phyloP scores from a whole-genome alignment of 768 basidiomycete genomes.

The Phlebiopsis gigantea region DNA sequence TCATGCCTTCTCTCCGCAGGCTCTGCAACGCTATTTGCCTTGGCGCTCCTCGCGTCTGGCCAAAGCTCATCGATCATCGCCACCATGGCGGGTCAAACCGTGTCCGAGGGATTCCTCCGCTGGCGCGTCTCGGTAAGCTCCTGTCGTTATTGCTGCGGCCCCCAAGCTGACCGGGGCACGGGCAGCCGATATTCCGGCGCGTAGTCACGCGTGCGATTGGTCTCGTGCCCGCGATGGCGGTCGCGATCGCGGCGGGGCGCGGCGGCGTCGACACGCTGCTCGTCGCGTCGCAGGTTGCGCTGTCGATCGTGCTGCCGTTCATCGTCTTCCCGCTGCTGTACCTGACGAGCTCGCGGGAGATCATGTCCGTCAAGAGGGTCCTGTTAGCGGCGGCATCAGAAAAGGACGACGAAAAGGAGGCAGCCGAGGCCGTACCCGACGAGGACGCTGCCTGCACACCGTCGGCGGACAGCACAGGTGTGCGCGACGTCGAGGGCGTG shows the following conservation, averaged over 20 bases:
- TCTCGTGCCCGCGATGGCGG: slow-evolving; percentile 75
- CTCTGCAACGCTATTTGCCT: slow-evolving; percentile 82
- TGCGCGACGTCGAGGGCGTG: slow-evolving; percentile 10
- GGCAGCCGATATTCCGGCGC: slow-evolving; percentile 73
- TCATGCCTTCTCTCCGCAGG: slow-evolving; percentile 35
- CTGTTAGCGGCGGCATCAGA: not conserved
- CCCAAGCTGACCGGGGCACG: slow-evolving; percentile 19
- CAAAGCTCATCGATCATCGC: slow-evolving; percentile 90
- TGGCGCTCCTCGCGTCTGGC: slow-evolving; percentile 80
- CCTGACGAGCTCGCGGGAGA: slow-evolving; percentile 56
- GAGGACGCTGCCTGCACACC: not conserved
- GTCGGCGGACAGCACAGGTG: not conserved
- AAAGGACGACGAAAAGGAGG: not conserved
- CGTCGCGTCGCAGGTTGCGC: slow-evolving; percentile 80
- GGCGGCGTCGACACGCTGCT: slow-evolving; percentile 71
- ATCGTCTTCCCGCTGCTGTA: slow-evolving; percentile 77
- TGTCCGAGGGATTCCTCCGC: slow-evolving; percentile 84
- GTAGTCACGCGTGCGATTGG: slow-evolving; percentile 76
- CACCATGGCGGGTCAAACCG: slow-evolving; percentile 85
- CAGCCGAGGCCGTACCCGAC: not conserved
- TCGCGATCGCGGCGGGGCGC: slow-evolving; percentile 69
- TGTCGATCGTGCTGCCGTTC: slow-evolving; percentile 82
- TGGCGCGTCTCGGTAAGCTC: slow-evolving; percentile 71
- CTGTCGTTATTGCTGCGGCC: slow-evolving; percentile 12
- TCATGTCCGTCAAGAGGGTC: slow-evolving; percentile 60